A percentile compares a stretch with the other conserved stretches of the same genome.
phyloP scores from a whole-genome alignment of 2,329 filamentous ascomycete genomes.

The Diaporthe capsici region DNA sequence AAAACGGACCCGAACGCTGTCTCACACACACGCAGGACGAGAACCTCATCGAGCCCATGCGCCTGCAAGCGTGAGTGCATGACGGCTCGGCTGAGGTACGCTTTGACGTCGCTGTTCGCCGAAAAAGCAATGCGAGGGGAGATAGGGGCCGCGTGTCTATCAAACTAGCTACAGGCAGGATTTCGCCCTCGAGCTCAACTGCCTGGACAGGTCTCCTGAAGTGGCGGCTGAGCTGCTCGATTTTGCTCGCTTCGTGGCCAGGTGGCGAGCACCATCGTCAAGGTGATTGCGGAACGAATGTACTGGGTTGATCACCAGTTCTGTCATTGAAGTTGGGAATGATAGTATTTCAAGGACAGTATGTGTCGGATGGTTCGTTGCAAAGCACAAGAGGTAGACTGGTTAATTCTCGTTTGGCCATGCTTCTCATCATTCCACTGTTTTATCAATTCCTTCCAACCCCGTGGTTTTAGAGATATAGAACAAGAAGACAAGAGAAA shows the following conservation, averaged over 20 bases:
- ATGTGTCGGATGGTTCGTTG: background rate
- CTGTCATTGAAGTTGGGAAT: background rate
- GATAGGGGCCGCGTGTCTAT: background rate
- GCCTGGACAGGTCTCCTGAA: no score
- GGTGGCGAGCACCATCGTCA: no score
- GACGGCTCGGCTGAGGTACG: background rate
- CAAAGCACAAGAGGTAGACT: background rate
- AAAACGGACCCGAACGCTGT: slow-evolving; percentile 13
- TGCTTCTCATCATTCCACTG: background rate
- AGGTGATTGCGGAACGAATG: no score
- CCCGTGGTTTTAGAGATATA: background rate
- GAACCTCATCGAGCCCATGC: background rate
- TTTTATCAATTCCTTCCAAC: background rate
- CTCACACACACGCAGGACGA: background rate
- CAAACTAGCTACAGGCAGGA: background rate
- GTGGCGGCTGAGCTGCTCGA: background rate
- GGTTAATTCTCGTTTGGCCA: background rate
- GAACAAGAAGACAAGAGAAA: background rate
- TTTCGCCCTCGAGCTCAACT: background rate
- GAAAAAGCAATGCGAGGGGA: background rate
- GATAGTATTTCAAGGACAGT: background rate
- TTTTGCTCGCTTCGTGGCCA: background rate
- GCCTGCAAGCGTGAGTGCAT: background rate
- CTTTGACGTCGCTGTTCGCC: slow-evolving; percentile 1
- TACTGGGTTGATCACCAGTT: background rate